These are phyloP conservation scores for Vanilla planifolia DNA, from an alignment of 106 monocot species.

Conservation along the genomic window DNA sequence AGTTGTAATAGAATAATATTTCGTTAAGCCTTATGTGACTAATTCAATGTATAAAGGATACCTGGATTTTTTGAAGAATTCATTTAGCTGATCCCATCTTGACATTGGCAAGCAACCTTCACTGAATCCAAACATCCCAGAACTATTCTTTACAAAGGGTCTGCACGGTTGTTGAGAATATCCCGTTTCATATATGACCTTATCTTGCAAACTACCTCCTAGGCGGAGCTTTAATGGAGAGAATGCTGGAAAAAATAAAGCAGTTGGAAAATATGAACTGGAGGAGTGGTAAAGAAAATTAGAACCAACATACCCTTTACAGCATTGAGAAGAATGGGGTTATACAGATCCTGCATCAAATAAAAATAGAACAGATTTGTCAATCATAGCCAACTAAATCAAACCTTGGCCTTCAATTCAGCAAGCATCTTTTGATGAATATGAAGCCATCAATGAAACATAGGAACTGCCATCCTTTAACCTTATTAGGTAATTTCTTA, in stretches of 20 bases:
- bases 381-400: constrained; percentile 21
- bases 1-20: background rate
- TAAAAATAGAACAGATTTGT: constrained; percentile 40
- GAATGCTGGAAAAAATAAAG: constrained; percentile 41
- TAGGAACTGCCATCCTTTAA: background rate
- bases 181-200: constrained; percentile 59
- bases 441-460: background rate
- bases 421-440: background rate
- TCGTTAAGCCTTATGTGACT: background rate
- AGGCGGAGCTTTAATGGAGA: constrained; percentile 70
- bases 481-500: too few relatives aligned
- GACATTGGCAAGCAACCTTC: constrained; percentile 71
- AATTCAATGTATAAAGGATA: constrained; percentile 8
- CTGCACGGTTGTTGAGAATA: constrained; percentile 29
- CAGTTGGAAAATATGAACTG: background rate
- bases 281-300: background rate
- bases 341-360: constrained; percentile 72
- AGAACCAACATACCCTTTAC: constrained; percentile 53
- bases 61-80: constrained; percentile 68
- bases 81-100: constrained; percentile 90
- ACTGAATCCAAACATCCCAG: constrained; percentile 71
- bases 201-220: constrained; percentile 86
- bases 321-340: constrained; percentile 60
- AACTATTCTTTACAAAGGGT: constrained; percentile 48
- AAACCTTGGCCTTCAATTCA: background rate